phyloP scores from a whole-genome alignment of 371 early-diverging fungal genomes.

The Mortierella sp. region DNA sequence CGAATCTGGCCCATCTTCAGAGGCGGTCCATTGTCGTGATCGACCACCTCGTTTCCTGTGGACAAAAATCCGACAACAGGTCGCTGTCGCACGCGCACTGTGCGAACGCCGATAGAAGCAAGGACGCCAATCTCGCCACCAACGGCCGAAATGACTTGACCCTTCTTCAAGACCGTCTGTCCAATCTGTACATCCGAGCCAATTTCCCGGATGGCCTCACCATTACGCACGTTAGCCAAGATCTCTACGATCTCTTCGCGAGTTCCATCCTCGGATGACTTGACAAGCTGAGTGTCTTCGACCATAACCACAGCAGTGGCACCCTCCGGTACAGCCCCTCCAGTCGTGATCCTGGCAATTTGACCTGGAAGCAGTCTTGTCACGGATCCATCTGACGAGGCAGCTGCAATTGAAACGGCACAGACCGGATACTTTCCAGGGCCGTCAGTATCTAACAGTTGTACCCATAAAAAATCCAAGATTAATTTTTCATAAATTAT shows the following conservation, averaged over 20 bases:
- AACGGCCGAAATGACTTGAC: slow-evolving; percentile 69
- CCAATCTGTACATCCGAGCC: slow-evolving; percentile 82
- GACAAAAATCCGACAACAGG: slow-evolving; percentile 88
- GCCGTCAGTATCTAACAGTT: slow-evolving; percentile 73
- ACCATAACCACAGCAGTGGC: slow-evolving; percentile 94
- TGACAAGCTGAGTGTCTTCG: slow-evolving; percentile 83
- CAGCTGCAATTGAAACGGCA: slow-evolving; percentile 69
- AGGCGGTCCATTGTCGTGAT: slow-evolving; percentile 58
- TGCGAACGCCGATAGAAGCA: slow-evolving; percentile 78
- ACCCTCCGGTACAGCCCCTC: slow-evolving; percentile 85
- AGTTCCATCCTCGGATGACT: slow-evolving; percentile 64
- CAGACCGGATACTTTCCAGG: slow-evolving; percentile 81
- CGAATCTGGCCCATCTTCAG: slow-evolving; percentile 77
- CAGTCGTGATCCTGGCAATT: slow-evolving; percentile 87
- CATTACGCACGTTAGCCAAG: slow-evolving; percentile 33
- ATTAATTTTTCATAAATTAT: no score
- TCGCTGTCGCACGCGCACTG: slow-evolving; percentile 71
- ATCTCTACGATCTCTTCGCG: slow-evolving; percentile 75
- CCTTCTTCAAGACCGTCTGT: slow-evolving; percentile 63
- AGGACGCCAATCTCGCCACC: slow-evolving; percentile 88
- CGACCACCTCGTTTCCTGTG: slow-evolving; percentile 90
- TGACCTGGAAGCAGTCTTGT: slow-evolving; percentile 62
- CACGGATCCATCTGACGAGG: slow-evolving; percentile 18
- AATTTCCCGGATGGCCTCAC: slow-evolving; percentile 82
- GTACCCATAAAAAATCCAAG: neutral